Evolutionary conservation across 2,329 filamentous ascomycete genomes (phyloP).

Genomic region (Phyllosticta capitalensis): DNA sequence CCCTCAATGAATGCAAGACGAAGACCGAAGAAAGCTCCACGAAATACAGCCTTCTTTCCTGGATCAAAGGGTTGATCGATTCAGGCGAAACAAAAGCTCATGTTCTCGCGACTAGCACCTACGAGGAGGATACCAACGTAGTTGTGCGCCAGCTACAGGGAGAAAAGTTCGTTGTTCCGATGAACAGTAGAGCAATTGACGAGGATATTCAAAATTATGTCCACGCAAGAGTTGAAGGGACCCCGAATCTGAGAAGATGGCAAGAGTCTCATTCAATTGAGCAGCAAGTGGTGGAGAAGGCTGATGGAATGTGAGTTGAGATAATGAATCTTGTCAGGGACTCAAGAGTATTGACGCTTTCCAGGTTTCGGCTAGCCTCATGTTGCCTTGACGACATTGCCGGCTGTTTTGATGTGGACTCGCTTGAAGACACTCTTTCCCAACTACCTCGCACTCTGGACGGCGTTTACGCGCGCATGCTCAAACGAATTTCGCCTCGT

Average conservation of each 20-base stretch:
- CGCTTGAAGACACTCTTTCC: conserved; percentile 16
- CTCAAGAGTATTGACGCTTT: conserved; percentile 9
- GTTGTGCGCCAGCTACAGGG: no score
- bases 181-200: no score
- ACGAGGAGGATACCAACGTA: no score
- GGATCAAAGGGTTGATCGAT: neutral
- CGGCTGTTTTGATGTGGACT: conserved; percentile 16
- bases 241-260: no score
- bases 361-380: conserved; percentile 21
- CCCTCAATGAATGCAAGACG: conserved; percentile 20
- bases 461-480: conserved; percentile 22
- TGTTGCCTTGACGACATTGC: conserved; percentile 19
- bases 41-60: no score
- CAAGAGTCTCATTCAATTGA: neutral
- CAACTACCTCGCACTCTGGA: conserved; percentile 19
- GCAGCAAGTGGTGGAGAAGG: conserved; percentile 12
- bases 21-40: no score
- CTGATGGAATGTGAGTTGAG: conserved; percentile 19
- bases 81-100: no score
- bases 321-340: neutral
- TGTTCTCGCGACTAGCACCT: no score
- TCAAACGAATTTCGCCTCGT: conserved; percentile 15
- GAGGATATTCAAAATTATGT: no score
- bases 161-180: no score
- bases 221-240: no score